These are phyloP conservation scores for Miamiensis avidus DNA, from an alignment of 169 alveolate species.

Conservation along the genomic window DNA sequence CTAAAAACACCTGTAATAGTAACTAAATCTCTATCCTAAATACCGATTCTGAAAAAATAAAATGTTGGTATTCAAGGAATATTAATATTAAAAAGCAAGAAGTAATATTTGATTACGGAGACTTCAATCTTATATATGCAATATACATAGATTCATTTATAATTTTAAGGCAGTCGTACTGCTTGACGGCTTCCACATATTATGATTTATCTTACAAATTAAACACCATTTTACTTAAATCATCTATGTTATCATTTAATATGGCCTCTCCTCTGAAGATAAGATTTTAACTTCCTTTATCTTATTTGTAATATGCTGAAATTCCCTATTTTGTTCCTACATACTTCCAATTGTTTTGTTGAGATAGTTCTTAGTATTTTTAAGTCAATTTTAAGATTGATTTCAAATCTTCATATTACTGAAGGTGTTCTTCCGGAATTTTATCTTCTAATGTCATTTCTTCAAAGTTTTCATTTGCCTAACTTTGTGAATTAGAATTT, in stretches of 20 bases:
- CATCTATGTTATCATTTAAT: neutral
- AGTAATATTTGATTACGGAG: neutral
- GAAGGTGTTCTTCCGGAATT: neutral
- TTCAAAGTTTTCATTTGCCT: no score
- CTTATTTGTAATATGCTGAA: neutral
- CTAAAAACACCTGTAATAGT: neutral
- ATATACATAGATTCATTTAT: neutral
- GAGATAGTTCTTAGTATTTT: no score
- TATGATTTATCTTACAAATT: neutral
- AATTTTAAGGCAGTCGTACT: neutral
- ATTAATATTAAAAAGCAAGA: neutral
- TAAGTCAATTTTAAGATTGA: neutral
- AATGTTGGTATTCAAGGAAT: neutral
- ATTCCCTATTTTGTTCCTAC: neutral
- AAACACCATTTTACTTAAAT: neutral
- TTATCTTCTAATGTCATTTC: neutral
- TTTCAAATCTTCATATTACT: neutral
- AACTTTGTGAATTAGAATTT: neutral
- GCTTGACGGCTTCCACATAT: neutral
- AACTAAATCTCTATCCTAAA: neutral
- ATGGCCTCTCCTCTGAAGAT: neutral
- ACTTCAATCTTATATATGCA: neutral
- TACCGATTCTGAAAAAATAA: neutral
- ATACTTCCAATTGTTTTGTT: neutral
- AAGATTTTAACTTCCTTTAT: neutral